These are phyloP conservation scores for Rosa lucieae DNA, from an alignment of 306 rosid species.

Conservation along the genomic window DNA sequence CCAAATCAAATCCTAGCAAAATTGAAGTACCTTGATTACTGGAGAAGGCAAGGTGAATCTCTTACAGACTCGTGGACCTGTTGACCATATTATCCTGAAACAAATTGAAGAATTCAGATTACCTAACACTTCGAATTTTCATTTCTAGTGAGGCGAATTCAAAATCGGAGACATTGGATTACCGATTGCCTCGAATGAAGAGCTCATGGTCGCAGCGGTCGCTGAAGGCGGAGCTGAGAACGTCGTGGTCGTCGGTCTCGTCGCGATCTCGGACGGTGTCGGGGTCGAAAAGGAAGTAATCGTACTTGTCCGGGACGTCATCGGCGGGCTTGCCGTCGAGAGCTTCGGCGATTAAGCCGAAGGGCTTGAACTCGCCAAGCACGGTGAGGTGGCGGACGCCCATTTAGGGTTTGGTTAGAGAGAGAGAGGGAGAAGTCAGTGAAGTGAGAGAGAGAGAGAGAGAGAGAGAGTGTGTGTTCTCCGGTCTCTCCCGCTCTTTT, in stretches of 20 bases:
- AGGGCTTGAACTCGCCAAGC: slow-evolving; percentile 94
- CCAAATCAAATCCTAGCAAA: slow-evolving; percentile 15
- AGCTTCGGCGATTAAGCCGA: slow-evolving; percentile 91
- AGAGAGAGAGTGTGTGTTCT: background rate
- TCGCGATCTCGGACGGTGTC: slow-evolving; percentile 59
- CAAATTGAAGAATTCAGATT: background rate
- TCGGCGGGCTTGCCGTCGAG: slow-evolving; percentile 77
- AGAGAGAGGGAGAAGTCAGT: background rate
- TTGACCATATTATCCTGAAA: slow-evolving; percentile 85
- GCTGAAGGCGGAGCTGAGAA: slow-evolving; percentile 49
- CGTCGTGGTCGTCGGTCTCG: slow-evolving; percentile 50
- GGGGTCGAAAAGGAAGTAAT: slow-evolving; percentile 86
- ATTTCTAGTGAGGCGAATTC: background rate
- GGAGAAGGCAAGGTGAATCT: slow-evolving; percentile 73
- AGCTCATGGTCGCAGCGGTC: slow-evolving; percentile 83
- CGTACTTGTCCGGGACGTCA: slow-evolving; percentile 57
- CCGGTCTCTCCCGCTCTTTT: slow-evolving; percentile 36
- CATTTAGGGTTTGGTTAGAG: slow-evolving; percentile 31
- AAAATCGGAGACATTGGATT: slow-evolving; percentile 21
- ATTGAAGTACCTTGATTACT: slow-evolving; percentile 49
- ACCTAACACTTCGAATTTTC: background rate
- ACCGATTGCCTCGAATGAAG: slow-evolving; percentile 79
- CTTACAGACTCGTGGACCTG: slow-evolving; percentile 84
- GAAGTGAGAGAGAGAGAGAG: background rate
- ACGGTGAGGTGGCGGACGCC: slow-evolving; percentile 70